Base-by-base conservation (phyloP, 305 asterid genomes). In the Stenogyne calaminthoides region DNA sequence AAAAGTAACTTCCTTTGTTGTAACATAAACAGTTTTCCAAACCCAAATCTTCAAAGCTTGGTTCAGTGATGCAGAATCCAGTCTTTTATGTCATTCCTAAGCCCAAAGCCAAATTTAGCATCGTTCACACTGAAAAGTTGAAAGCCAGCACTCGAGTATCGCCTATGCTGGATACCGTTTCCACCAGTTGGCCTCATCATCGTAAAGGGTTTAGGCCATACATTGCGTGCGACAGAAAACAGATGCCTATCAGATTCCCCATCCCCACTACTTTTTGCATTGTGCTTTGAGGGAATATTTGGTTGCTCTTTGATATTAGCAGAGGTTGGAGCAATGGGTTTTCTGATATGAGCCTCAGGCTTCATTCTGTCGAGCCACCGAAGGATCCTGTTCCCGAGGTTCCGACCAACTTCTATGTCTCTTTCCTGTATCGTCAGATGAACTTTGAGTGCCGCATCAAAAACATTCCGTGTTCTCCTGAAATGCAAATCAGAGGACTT, bases 361-460 rank as follows among this genome's bases (percentile, higher is more conserved):
- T 92, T 95, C 83, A 76, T 73, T 81, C 57, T 85, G 82, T 89
- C 98, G 16, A 95, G 96, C 86, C 87, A 88, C 42, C 92, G 78
- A 47, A 92, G 92, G 65, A 90, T 84, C 90, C 94, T 47, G 77
- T 89, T 92, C 27, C 97, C 97, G 29, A 95, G 75, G 81, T 84
- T 90, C 71, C 91, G 83, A 59, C 97, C 97, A 68, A 87, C 96
- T 82, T 88, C 95, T 66, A 90, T 84, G 61, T 90, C 95, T 79
- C 91, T 86, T 66, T 87, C 90, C 80, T 90, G 97, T 71, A 88
- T 68, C 77, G 71, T 87, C 72, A 57, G 87, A 76, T 95, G 97
- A 77, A 85, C 87, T 69, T 7, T 87, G 78, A 95, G 84, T 32
- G 95, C 98, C 73, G 80, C 52, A 52, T 92, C 96, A 80, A 92